Evolutionary conservation across 768 basidiomycete species (phyloP), one percentile per base, ranked within the genome.

Genomic region (Lentinula sp.): DNA sequence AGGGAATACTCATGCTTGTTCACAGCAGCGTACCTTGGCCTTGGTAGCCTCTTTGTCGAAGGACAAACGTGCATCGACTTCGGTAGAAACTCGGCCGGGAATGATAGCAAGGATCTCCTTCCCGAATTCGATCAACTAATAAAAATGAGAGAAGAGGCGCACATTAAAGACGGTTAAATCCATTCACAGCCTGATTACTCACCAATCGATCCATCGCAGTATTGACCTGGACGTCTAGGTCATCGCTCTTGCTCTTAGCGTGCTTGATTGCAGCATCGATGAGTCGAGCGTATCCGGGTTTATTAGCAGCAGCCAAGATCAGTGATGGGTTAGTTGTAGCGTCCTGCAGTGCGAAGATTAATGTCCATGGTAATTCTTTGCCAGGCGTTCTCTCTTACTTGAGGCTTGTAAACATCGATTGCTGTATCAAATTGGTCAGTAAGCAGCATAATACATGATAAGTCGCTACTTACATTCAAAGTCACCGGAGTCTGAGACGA

Each of bases 251-350:
- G 63, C 76, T 64, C 77, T 95, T 96, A 64, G 79, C 95, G 73
- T 81, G 83, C 62, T 79, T 67, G 66, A 95, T 76, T 57, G 94
- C 93, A 54, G 73, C 76, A 63, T 95, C 83, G 69, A 96, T 89
- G 67, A 96, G 79, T 61, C 81, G 84, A 63, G 84, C 78, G 74
- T 99, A 98, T n/a, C 79, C 84, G 32, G 91, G 74, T 75, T 98
- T 93, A 79, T 89, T 89, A 64, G 93, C 88, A 46, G 96, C 97
- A 32, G 93, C 92, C 70, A 99, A 81, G 73, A 98, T 93, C 73
- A 95, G 75, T 37, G 93, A 95, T 16, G 97, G 97, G 80, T 98
- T 99, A 65, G 97, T 99, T 49, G 97, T 98, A 21, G 96, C 96
- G 80, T 98, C 96, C 87, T 95, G 70, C 1, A 4, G 40, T 9